phyloP scores from a whole-genome alignment of 345 rosid genomes.

The Euclidium syriacum region DNA sequence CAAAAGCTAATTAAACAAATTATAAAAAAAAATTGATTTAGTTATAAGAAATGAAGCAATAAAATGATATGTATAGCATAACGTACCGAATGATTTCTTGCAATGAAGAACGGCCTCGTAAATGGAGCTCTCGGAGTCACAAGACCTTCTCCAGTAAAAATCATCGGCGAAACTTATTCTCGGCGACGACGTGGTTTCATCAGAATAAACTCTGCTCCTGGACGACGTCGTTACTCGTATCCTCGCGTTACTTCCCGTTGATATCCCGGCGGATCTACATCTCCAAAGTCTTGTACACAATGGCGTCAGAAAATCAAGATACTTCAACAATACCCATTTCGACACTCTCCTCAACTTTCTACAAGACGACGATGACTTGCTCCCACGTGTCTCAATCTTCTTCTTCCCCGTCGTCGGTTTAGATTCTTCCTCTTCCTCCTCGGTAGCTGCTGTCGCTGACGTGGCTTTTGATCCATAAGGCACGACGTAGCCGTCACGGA shows the following conservation, averaged over 20 bases:
- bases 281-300: constrained; percentile 50
- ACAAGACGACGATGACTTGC: constrained; percentile 27
- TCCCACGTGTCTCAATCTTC: constrained; percentile 14
- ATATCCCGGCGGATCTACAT: constrained; percentile 36
- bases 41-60: neutral
- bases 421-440: neutral
- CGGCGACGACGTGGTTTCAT: constrained; percentile 60
- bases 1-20: neutral
- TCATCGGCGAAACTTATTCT: constrained; percentile 51
- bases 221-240: constrained; percentile 24
- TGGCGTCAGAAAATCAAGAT: constrained; percentile 68
- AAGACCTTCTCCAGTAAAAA: constrained; percentile 66
- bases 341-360: constrained; percentile 58
- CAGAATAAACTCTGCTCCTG: constrained; percentile 43
- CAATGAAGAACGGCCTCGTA: constrained; percentile 96
- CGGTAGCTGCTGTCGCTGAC: neutral
- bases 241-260: constrained; percentile 32
- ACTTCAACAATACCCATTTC: constrained; percentile 50
- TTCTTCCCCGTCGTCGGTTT: neutral
- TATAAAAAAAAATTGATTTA: neutral
- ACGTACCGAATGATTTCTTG: constrained; percentile 74
- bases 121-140: constrained; percentile 86
- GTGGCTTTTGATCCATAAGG: constrained; percentile 46
- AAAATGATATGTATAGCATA: neutral
- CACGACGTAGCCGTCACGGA: constrained; percentile 72